Base-by-base conservation (phyloP, 805 yeast species). In the Hyphopichia homilentoma region DNA sequence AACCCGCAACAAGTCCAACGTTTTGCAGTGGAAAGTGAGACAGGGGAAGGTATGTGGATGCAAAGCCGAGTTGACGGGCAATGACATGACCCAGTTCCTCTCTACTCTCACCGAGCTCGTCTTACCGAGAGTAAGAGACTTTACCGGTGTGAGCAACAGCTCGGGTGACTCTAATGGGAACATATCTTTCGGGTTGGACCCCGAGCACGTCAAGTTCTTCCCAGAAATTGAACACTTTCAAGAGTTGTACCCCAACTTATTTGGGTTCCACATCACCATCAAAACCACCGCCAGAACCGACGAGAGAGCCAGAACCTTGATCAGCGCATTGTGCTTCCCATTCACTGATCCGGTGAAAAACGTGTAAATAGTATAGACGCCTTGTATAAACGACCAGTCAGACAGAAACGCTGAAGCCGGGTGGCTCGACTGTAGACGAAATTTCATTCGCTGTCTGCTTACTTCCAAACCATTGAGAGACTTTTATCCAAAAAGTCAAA, bases 161-260 rank as follows among this genome's bases (percentile, higher is more conserved):
- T 66, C 88, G 4, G 98, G 97, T 39, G 97, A 89, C 58, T 70
- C 73, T 33, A 74, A 70, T 49, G 99, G 98, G 37, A 84, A 86
- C 56, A 74, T 94, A 37, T 73, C 93, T 7, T 80, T 93, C 52
- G 96, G 96, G 27, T 61, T 93, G 46, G 76, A 75, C 25, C 78
- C 85, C 2, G 85, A 82, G 33, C 87, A 85, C 48, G 77, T 84
- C 32, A 78, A 76, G 48, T 73, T 71, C 52, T 93, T 93, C 74
- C 99, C 99, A 3, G 98, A 93, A 61, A 79, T 93, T 40, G 96
- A 89, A 54, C 76, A 81, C 36, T 87, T 84, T 60, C 87, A 81
- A 55, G 97, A 90, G 57, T 66, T 84, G 43, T 93, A 90, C 85
- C 89, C 95, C 23, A 76, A 70, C 43, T 77, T 88, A 19, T 86